Evolutionary conservation across 2,329 filamentous ascomycete species (phyloP).

Genomic region (Clathrospora elynae): DNA sequence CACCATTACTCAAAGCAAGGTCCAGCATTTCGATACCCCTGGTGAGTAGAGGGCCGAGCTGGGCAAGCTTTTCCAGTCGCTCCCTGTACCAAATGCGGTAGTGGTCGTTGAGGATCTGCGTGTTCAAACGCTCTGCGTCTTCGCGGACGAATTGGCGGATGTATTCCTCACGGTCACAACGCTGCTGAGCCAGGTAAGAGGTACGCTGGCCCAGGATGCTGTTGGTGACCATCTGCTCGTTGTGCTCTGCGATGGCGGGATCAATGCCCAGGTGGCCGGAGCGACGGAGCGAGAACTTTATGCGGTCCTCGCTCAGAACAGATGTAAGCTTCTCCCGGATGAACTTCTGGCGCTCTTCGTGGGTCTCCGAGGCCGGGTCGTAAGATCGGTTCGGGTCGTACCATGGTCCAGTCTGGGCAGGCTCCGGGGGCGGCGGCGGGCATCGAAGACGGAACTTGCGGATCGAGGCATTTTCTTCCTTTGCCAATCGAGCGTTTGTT

Average conservation of each 20-base stretch:
- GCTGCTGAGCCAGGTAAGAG: neutral
- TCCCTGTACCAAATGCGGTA: conserved; percentile 3
- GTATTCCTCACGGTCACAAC: conserved; percentile 1
- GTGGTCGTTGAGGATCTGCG: neutral
- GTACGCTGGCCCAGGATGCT: neutral
- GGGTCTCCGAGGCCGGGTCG: conserved; percentile 1
- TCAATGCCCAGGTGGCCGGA: conserved; percentile 13
- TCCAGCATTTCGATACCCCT: conserved; percentile 2
- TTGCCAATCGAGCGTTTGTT: neutral
- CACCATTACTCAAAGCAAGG: neutral
- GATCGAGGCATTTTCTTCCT: neutral
- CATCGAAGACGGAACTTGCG: neutral
- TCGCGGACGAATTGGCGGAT: neutral
- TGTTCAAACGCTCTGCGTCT: neutral
- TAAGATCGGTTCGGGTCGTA: conserved; percentile 1
- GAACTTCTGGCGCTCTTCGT: conserved; percentile 6
- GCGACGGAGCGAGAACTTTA: conserved; percentile 4
- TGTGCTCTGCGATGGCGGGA: conserved; percentile 6
- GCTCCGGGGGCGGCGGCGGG: neutral
- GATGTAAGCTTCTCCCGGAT: conserved; percentile 3
- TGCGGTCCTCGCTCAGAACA: conserved; percentile 9
- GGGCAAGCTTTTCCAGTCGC: conserved; percentile 6
- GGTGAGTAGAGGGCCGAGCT: conserved; percentile 2
- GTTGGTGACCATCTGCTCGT: conserved; percentile 1
- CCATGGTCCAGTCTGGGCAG: neutral